Evolutionary conservation across 2,329 filamentous ascomycete genomes (phyloP), one percentile per base, ranked within the genome.

Genomic region (Ambrosiella xylebori): DNA sequence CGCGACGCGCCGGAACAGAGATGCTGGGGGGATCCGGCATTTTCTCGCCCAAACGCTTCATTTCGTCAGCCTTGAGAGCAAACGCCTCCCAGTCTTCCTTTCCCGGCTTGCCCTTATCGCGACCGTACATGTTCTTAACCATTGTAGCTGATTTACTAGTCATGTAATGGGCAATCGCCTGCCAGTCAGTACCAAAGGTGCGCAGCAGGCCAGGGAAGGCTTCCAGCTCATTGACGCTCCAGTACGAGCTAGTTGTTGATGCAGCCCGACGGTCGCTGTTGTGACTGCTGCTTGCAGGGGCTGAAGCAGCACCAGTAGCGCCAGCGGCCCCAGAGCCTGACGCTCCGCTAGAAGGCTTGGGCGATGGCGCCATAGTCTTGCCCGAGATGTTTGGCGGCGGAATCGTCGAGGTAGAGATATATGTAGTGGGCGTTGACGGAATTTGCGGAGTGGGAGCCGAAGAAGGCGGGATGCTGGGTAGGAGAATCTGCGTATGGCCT

Each of bases 61-160:
- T 81, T 35, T 68, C 71, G 62, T 85, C 80, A 13, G 82, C 80
- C 51, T 83, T 79, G 55, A 71, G 71, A 1, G 81, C 79, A 59
- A 84, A 74, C 5, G 68, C 68, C 61, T 81, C 79, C 76, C 79
- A 84, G 13, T 59, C 50, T 55, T 82, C 79, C 2, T 71, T 68
- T 63, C 79, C 79, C 15, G 72, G 71, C 61, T 76, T 73, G 62
- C 84, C 81, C 65, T 81, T 79, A 64, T 82, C 78, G 3, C 82
- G 76, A 27, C 77, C 74, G 63, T 79, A 85, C 64, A 82, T 85
- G 64, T 86, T 86, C 64, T 84, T 84, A 27, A 85, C 87, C 87
- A 93, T 93, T n/a, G 86, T 85, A 58, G 84, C 78, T 15, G 87
- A 91, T 70, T 91, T 91, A 3, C 86, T 88, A 54, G 84, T 83